Evolutionary conservation across 768 basidiomycete genomes (phyloP).

Genomic region (Sarcodon aspratus): DNA sequence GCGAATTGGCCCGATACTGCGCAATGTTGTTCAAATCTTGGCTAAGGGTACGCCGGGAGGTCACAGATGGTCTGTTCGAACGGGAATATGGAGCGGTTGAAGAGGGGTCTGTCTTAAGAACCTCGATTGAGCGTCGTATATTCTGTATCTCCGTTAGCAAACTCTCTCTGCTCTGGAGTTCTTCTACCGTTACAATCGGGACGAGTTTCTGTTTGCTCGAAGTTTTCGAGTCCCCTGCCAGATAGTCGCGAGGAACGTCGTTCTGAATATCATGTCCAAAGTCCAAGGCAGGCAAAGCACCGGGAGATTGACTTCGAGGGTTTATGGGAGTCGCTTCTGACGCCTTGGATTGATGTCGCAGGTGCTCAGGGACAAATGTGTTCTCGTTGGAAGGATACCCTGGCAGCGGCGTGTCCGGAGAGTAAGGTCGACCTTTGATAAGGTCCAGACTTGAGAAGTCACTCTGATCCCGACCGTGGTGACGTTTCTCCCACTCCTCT

Average conservation of each 20-base stretch:
- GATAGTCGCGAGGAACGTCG: slow-evolving; percentile 64
- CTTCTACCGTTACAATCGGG: slow-evolving; percentile 28
- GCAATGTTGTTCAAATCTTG: slow-evolving; percentile 49
- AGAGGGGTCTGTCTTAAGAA: slow-evolving; percentile 57
- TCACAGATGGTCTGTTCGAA: slow-evolving; percentile 53
- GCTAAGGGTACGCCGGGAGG: slow-evolving; percentile 59
- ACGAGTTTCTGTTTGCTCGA: slow-evolving; percentile 14
- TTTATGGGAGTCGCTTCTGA: slow-evolving; percentile 57
- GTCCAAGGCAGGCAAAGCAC: slow-evolving; percentile 59
- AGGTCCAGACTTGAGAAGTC: slow-evolving; percentile 51
- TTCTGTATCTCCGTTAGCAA: slow-evolving; percentile 69
- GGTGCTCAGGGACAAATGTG: slow-evolving; percentile 27
- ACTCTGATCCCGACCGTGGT: slow-evolving; percentile 54
- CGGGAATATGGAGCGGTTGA: slow-evolving; percentile 41
- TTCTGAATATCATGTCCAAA: slow-evolving; percentile 66
- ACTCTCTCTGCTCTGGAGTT: slow-evolving; percentile 56
- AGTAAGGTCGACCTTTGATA: slow-evolving; percentile 40
- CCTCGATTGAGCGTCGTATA: slow-evolving; percentile 70
- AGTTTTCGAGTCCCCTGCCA: slow-evolving; percentile 29
- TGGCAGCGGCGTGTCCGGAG: slow-evolving; percentile 26
- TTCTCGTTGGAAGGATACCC: slow-evolving; percentile 28
- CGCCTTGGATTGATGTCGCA: slow-evolving; percentile 49
- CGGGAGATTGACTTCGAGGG: slow-evolving; percentile 40
- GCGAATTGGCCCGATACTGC: slow-evolving; percentile 30
- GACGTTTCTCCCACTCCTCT: slow-evolving; percentile 78